phyloP scores from a whole-genome alignment of 1,284 basidiomycete species.

The Cutaneotrichosporon arboriforme region DNA sequence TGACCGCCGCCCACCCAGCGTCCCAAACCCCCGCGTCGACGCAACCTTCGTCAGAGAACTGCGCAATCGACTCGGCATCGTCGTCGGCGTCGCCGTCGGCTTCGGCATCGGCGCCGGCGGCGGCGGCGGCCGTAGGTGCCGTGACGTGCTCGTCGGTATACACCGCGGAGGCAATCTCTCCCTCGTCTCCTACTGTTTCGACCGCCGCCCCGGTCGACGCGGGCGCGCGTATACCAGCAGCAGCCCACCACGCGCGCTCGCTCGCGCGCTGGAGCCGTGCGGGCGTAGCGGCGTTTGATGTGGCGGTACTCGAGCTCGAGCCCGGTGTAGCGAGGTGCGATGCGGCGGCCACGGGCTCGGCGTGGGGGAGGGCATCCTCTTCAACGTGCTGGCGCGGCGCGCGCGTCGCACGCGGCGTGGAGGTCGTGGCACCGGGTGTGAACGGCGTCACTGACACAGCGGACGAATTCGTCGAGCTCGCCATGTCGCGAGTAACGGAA shows the following conservation, averaged over 20 bases:
- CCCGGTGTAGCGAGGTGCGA: background rate
- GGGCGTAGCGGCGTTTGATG: background rate
- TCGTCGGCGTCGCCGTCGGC: background rate
- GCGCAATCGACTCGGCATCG: constrained; percentile 3
- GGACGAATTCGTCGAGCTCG: too few species aligned
- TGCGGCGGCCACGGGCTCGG: background rate
- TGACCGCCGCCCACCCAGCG: too few species aligned
- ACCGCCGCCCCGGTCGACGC: too few species aligned
- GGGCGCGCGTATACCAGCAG: constrained; percentile 1
- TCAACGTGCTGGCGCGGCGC: background rate
- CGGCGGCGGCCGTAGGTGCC: background rate
- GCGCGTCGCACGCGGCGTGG: too few species aligned
- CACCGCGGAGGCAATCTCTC: background rate
- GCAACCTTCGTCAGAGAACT: constrained; percentile 4
- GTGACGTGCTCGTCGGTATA: background rate
- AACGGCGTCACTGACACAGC: too few species aligned
- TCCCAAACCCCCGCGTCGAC: background rate
- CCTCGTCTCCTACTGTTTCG: too few species aligned
- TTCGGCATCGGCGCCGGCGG: background rate
- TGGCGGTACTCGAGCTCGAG: background rate
- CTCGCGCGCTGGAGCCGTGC: constrained; percentile 1
- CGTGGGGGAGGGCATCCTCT: background rate
- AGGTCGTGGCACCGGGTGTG: too few species aligned
- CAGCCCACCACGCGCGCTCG: constrained; percentile 8
- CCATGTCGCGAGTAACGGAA: too few species aligned